phyloP scores from a whole-genome alignment of 805 yeast genomes.

The Ascoidea tarda region DNA sequence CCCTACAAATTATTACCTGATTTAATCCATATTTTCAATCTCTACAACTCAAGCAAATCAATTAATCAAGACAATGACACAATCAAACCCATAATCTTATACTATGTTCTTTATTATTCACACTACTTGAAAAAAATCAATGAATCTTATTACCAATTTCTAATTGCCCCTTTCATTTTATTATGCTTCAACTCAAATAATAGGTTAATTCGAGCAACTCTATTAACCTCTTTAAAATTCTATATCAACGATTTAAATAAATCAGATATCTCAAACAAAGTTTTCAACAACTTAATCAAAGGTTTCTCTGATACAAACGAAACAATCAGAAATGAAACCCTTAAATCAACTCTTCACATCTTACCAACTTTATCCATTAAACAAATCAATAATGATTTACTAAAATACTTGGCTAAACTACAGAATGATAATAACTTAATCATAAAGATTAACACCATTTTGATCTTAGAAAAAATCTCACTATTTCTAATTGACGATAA shows the following conservation, averaged over 20 bases:
- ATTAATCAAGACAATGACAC: background rate
- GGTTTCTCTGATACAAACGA: conserved; percentile 82
- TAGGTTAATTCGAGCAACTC: conserved; percentile 60
- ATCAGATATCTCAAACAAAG: conserved; percentile 49
- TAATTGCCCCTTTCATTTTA: conserved; percentile 37
- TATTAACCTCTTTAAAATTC: conserved; percentile 48
- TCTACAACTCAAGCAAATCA: conserved; percentile 4
- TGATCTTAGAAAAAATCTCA: conserved; percentile 55
- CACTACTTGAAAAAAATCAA: conserved; percentile 11
- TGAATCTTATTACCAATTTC: background rate
- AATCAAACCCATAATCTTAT: conserved; percentile 12
- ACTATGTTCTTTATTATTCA: conserved; percentile 8
- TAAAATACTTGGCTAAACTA: conserved; percentile 68
- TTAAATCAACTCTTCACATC: conserved; percentile 38
- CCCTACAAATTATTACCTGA: conserved; percentile 54
- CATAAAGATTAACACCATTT: conserved; percentile 64
- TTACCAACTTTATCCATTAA: conserved; percentile 51
- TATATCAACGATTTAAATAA: conserved; percentile 37
- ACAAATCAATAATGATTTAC: conserved; percentile 74
- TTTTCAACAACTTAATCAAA: conserved; percentile 54
- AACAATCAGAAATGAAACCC: conserved; percentile 67
- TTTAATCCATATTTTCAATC: conserved; percentile 30
- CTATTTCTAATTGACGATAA: conserved; percentile 31
- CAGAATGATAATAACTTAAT: conserved; percentile 68
- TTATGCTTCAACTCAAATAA: conserved; percentile 53